Conservation (phyloP, 495 filamentous ascomycete genomes). For the Penicillium malachiteum region DNA sequence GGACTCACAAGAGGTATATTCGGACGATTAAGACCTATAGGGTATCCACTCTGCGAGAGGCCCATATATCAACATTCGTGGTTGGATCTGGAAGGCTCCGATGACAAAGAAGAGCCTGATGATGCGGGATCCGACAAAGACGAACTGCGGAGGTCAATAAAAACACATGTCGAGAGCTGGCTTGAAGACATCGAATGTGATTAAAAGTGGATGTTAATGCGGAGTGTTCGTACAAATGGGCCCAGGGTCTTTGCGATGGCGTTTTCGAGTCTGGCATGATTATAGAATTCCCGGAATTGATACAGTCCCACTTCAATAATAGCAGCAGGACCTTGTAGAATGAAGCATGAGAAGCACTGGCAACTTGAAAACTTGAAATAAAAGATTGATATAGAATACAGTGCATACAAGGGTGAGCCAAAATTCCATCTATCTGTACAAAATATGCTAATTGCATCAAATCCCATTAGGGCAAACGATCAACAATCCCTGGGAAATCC, state of each 20-base stretch:
- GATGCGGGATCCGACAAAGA: slow-evolving; percentile 9
- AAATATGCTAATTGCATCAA: slow-evolving; percentile 28
- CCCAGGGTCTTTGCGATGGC: too few species aligned
- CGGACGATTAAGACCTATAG: slow-evolving; percentile 10
- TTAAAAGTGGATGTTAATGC: too few species aligned
- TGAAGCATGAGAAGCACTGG: not conserved
- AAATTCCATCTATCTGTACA: slow-evolving; percentile 43
- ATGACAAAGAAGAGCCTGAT: slow-evolving; percentile 15
- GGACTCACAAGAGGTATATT: slow-evolving; percentile 18
- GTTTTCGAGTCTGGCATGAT: too few species aligned
- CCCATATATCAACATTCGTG: slow-evolving; percentile 29
- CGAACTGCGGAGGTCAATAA: not conserved
- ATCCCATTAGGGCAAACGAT: slow-evolving; percentile 4
- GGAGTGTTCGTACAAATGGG: too few species aligned
- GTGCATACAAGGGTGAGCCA: slow-evolving; percentile 33
- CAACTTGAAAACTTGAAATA: slow-evolving; percentile 5
- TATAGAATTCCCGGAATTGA: too few species aligned
- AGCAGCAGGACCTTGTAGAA: not conserved
- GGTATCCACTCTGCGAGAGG: slow-evolving; percentile 17
- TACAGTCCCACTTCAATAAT: too few species aligned
- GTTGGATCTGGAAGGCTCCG: slow-evolving; percentile 21
- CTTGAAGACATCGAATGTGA: slow-evolving; percentile 4
- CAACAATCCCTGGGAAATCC: not conserved
- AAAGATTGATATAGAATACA: slow-evolving; percentile 35
- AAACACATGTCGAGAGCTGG: slow-evolving; percentile 6